Conservation (phyloP, 495 filamentous ascomycete species). For the Chlorociboria aeruginascens region DNA sequence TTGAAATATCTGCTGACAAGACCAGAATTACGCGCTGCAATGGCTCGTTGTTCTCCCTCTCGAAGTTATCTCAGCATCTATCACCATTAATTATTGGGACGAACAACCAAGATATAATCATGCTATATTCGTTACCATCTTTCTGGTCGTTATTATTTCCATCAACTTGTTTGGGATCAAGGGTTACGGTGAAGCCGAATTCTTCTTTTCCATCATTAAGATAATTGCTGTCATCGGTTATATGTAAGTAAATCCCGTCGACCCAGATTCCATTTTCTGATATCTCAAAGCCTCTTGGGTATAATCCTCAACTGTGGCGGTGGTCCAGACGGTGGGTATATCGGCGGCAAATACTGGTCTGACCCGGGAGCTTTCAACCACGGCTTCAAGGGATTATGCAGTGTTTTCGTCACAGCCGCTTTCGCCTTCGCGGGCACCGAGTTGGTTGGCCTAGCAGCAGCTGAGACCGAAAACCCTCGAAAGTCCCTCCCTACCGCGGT, state of each 20-base stretch:
- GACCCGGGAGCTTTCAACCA: conserved; percentile 80
- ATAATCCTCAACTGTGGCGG: conserved; percentile 74
- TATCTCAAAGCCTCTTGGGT: conserved; percentile 45
- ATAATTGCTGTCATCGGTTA: conserved; percentile 78
- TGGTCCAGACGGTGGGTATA: conserved; percentile 53
- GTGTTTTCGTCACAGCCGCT: conserved; percentile 84
- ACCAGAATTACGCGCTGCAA: conserved; percentile 69
- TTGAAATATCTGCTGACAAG: conserved; percentile 3
- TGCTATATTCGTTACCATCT: conserved; percentile 77
- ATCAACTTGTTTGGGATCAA: conserved; percentile 85
- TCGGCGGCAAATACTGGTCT: conserved; percentile 76
- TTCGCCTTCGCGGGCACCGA: conserved; percentile 92
- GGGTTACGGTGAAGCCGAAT: conserved; percentile 86
- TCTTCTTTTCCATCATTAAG: conserved; percentile 78
- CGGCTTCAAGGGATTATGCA: conserved; percentile 91
- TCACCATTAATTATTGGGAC: conserved; percentile 84
- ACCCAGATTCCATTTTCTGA: background rate
- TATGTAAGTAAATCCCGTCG: conserved; percentile 44
- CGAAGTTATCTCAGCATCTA: conserved; percentile 82
- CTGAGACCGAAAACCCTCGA: conserved; percentile 76
- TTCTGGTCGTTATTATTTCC: conserved; percentile 56
- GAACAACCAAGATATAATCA: conserved; percentile 38
- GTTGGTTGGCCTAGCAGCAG: conserved; percentile 82
- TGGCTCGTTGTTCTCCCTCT: conserved; percentile 84
- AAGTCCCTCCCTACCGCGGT: conserved; percentile 77